phyloP scores from a whole-genome alignment of 164 flowering plant genomes.

The Aristolochia fimbriata region DNA sequence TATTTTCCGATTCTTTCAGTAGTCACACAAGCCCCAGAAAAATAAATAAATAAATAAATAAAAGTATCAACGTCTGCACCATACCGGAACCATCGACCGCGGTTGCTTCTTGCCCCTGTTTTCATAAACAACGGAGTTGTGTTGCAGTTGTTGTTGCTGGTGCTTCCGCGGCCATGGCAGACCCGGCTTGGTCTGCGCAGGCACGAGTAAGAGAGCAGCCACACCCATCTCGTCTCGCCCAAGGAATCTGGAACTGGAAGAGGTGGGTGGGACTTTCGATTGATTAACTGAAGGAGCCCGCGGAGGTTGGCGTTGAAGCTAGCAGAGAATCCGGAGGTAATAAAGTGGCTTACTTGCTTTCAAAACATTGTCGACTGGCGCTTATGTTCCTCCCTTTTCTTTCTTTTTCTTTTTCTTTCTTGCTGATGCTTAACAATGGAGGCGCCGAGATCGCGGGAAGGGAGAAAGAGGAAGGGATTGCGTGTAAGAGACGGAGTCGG shows the following conservation, averaged over 20 bases:
- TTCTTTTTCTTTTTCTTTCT: too few species aligned
- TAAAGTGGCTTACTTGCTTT: too few species aligned
- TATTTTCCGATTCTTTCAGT: too few species aligned
- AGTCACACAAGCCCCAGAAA: too few species aligned
- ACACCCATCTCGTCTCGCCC: slow-evolving; percentile 2
- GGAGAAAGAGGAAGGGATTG: not conserved
- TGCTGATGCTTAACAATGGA: too few species aligned
- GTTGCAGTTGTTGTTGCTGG: not conserved
- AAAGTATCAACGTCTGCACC: not conserved
- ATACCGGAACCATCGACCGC: slow-evolving; percentile 10
- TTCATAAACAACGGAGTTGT: not conserved
- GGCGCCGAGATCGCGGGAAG: too few species aligned
- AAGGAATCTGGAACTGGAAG: not conserved
- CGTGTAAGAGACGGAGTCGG: not conserved
- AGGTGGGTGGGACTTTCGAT: not conserved
- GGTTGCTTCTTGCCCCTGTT: slow-evolving; percentile 1
- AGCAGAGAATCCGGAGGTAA: not conserved
- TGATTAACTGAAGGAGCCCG: too few species aligned
- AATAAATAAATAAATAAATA: too few species aligned
- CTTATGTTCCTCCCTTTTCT: too few species aligned
- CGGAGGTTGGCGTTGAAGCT: too few species aligned
- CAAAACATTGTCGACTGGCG: too few species aligned
- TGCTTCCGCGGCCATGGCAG: not conserved
- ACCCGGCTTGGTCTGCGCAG: not conserved
- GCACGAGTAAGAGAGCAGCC: slow-evolving; percentile 3